Evolutionary conservation across 805 yeast species (phyloP).

Genomic region (Lachancea cidri): DNA sequence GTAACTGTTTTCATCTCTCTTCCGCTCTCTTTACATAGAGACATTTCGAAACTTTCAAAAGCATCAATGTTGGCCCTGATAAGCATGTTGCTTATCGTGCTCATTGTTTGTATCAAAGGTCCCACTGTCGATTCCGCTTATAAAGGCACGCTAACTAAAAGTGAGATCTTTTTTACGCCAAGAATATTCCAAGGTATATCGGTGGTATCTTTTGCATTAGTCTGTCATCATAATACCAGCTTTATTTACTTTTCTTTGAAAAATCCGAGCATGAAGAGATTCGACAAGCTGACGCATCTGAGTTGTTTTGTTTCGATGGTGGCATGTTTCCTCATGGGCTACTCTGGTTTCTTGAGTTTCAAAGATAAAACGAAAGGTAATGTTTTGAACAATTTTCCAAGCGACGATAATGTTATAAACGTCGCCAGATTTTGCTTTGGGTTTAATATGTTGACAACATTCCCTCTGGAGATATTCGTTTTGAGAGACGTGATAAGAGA

Average conservation of each 20-base stretch:
- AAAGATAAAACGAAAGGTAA: slow-evolving; percentile 80
- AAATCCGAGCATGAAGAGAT: slow-evolving; percentile 69
- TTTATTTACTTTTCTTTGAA: slow-evolving; percentile 81
- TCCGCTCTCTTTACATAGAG: slow-evolving; percentile 75
- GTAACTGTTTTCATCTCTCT: slow-evolving; percentile 71
- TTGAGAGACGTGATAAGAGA: slow-evolving; percentile 83
- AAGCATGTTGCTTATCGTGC: slow-evolving; percentile 76
- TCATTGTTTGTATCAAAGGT: slow-evolving; percentile 68
- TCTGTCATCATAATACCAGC: slow-evolving; percentile 91
- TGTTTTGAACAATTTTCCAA: slow-evolving; percentile 78
- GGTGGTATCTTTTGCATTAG: slow-evolving; percentile 93
- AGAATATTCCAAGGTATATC: slow-evolving; percentile 83
- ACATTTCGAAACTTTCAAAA: slow-evolving; percentile 79
- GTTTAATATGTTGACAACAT: slow-evolving; percentile 85
- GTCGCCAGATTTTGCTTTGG: slow-evolving; percentile 90
- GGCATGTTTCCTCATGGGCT: slow-evolving; percentile 72
- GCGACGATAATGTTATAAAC: slow-evolving; percentile 68
- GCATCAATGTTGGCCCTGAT: slow-evolving; percentile 82
- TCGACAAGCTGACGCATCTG: slow-evolving; percentile 73
- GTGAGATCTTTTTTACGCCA: slow-evolving; percentile 50
- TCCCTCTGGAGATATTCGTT: slow-evolving; percentile 87
- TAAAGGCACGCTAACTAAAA: slow-evolving; percentile 43
- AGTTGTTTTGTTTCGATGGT: slow-evolving; percentile 78
- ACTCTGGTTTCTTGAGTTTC: slow-evolving; percentile 72
- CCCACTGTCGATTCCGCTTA: slow-evolving; percentile 48